These are phyloP conservation scores for Yarrowia keelungensis DNA, from an alignment of 805 yeast genomes.

Conservation along the genomic window DNA sequence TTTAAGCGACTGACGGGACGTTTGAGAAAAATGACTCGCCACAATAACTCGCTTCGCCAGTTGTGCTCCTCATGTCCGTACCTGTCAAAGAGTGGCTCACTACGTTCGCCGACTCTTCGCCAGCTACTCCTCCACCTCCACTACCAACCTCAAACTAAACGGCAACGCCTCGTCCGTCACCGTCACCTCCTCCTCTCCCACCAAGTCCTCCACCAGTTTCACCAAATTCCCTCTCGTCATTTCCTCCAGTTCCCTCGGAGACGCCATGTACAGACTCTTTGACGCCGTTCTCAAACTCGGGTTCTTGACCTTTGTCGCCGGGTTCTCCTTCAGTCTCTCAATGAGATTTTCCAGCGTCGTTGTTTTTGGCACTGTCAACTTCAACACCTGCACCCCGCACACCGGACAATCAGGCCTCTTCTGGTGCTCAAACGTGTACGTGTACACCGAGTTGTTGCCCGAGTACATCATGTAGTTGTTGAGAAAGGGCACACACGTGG, in stretches of 20 bases:
- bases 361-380: constrained; percentile 41
- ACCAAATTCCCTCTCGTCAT: constrained; percentile 56
- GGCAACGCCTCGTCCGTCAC: constrained; percentile 63
- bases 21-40: too few relatives aligned
- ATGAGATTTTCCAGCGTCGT: constrained; percentile 55
- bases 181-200: constrained; percentile 58
- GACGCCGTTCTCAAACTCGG: constrained; percentile 58
- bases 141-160: constrained; percentile 50
- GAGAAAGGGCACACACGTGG: constrained; percentile 69
- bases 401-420: constrained; percentile 72
- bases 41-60: too few relatives aligned
- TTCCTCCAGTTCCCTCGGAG: constrained; percentile 57
- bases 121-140: constrained; percentile 40
- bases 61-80: too few relatives aligned
- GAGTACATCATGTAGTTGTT: constrained; percentile 86
- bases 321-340: constrained; percentile 50
- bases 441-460: constrained; percentile 80
- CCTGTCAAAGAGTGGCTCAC: too few relatives aligned
- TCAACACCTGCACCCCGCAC: constrained; percentile 60
- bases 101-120: too few relatives aligned
- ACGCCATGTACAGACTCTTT: constrained; percentile 55
- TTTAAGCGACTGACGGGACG: too few relatives aligned
- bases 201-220: constrained; percentile 50
- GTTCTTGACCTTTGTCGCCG: constrained; percentile 48
- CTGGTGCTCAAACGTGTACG: constrained; percentile 72